These are phyloP conservation scores for Anisodus tanguticus DNA, from an alignment of 257 asterid species.

Conservation along the genomic window DNA sequence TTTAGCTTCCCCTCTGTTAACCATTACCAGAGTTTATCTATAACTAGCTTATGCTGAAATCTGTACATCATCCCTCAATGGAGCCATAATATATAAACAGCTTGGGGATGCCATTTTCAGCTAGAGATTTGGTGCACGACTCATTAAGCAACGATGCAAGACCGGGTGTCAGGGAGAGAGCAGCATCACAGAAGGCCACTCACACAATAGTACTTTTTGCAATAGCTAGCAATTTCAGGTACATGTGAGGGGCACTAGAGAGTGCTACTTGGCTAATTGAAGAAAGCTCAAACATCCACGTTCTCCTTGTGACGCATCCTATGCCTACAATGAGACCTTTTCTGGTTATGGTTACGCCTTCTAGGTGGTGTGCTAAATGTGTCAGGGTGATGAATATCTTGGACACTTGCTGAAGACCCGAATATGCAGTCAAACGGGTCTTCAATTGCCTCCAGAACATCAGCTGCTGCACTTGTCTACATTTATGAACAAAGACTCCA, in stretches of 20 bases:
- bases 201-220: not conserved
- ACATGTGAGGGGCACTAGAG: not conserved
- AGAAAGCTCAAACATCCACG: conserved; percentile 45
- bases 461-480: conserved; percentile 45
- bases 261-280: conserved; percentile 23
- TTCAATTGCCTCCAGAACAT: conserved; percentile 27
- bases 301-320: conserved; percentile 52
- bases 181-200: not conserved
- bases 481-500: conserved; percentile 18
- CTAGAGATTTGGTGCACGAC: not conserved
- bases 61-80: not conserved
- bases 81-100: not conserved
- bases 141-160: not conserved
- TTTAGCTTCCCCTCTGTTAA: not conserved
- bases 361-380: conserved; percentile 34
- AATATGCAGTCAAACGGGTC: conserved; percentile 71
- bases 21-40: not conserved
- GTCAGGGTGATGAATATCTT: conserved; percentile 40
- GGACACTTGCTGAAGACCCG: conserved; percentile 48
- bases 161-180: not conserved
- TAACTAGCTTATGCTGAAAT: not conserved
- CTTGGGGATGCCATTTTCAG: not conserved
- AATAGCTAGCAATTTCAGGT: too few species aligned
- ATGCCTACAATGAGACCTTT: conserved; percentile 58
- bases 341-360: conserved; percentile 49